These are phyloP conservation scores for Naegleria gruberi DNA, from an alignment of 208 protist genomes.

Conservation along the genomic window DNA sequence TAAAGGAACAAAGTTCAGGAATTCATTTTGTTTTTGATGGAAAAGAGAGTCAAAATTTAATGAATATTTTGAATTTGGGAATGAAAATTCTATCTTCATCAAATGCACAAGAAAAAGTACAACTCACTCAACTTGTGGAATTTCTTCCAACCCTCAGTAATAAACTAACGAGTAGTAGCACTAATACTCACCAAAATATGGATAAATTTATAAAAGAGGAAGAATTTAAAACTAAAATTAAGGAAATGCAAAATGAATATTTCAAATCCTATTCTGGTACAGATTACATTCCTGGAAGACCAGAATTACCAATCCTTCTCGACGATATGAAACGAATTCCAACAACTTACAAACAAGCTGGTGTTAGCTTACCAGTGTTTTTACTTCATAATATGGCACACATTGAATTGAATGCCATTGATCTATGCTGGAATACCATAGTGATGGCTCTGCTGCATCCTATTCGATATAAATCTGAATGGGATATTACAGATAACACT, in stretches of 20 bases:
- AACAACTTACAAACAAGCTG: not conserved
- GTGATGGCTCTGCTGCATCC: not conserved
- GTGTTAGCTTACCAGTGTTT: not conserved
- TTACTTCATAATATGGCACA: not conserved
- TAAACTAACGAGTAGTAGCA: too few species aligned
- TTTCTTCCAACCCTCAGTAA: not conserved
- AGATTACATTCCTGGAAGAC: not conserved
- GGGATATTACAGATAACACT: not conserved
- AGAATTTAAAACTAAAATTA: not conserved
- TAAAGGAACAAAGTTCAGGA: not conserved
- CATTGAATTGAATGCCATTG: constrained; percentile 7
- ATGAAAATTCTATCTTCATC: not conserved
- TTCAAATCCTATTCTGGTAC: not conserved
- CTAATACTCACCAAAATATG: too few species aligned
- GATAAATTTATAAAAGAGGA: too few species aligned
- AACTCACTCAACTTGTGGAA: not conserved
- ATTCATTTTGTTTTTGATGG: not conserved
- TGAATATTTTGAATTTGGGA: not conserved
- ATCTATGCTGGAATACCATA: not conserved
- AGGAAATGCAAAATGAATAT: not conserved
- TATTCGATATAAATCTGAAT: not conserved
- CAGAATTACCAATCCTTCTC: not conserved
- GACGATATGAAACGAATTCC: not conserved
- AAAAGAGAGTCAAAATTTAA: not conserved
- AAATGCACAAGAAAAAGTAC: not conserved